These are phyloP conservation scores for Elsinoe batatas DNA, from an alignment of 2,329 filamentous ascomycete species.

Conservation along the genomic window DNA sequence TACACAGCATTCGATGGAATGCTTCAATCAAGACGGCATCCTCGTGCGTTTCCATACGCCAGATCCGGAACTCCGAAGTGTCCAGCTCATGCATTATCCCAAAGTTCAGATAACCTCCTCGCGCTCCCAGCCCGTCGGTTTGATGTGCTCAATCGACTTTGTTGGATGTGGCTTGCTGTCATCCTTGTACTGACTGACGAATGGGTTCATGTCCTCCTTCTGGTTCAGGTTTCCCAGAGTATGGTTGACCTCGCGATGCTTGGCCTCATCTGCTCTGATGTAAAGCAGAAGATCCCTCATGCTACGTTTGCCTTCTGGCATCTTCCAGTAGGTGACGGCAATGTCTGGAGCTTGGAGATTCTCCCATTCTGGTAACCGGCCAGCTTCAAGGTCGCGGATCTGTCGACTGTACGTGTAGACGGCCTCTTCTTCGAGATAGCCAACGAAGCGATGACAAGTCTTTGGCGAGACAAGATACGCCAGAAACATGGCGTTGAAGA, in stretches of 20 bases:
- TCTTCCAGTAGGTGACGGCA: slow-evolving; percentile 84
- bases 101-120: slow-evolving; percentile 56
- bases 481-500: slow-evolving; percentile 90
- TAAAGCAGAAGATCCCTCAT: slow-evolving; percentile 86
- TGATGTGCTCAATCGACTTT: slow-evolving; percentile 54
- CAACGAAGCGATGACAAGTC: slow-evolving; percentile 89
- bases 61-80: neutral
- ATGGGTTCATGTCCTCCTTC: slow-evolving; percentile 82
- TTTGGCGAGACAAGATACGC: slow-evolving; percentile 78
- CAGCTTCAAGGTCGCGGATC: slow-evolving; percentile 75
- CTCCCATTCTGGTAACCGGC: slow-evolving; percentile 74
- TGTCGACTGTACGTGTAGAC: slow-evolving; percentile 90
- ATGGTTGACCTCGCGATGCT: slow-evolving; percentile 80
- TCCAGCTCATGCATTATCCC: neutral
- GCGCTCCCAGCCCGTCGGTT: slow-evolving; percentile 71
- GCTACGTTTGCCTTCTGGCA: slow-evolving; percentile 70
- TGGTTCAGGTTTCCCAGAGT: slow-evolving; percentile 83
- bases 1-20: neutral
- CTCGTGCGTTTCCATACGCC: neutral
- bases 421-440: slow-evolving; percentile 94
- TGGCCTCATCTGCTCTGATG: slow-evolving; percentile 80
- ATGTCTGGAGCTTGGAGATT: slow-evolving; percentile 75
- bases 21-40: neutral
- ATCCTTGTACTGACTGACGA: slow-evolving; percentile 72
- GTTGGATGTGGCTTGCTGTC: slow-evolving; percentile 55